Base-by-base conservation (phyloP, 2,329 filamentous ascomycete species). In the Epichloe sp. region DNA sequence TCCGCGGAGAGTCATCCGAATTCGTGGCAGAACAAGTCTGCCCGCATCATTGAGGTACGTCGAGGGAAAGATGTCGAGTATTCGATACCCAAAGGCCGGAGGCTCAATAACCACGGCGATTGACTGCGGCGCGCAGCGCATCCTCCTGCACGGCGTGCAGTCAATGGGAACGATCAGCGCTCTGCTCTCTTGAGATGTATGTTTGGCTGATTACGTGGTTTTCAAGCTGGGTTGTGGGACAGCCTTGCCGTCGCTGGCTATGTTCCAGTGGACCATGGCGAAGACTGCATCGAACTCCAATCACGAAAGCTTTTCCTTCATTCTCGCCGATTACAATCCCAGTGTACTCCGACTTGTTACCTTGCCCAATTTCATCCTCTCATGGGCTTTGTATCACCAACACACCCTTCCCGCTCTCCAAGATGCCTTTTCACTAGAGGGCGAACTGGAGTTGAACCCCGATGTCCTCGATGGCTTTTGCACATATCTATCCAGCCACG, bases 321-420 rank as follows among this genome's bases (percentile, higher is more conserved):
- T 81, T 17, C 68, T 91, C 23, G 82, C 85, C 48, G 87, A 93
- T 68, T 93, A 90, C 69, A 93, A 93, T 62, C 80, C 81, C 38
- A 78, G 82, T 3, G 87, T 93, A 12, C 72, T 93, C 49, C 78
- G 85, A 53, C 78, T 91, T 14, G 86, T 90, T 55, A 91, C 86
- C 1, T 64, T 93, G 36, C 86, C 87, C 50, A 93, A 93, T 66
- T 71, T 91, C 43, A 65, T 93, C 40, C 74, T 93, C 35, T 76
- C 79, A 5, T 93, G 84, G 80, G 73, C 78, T 12, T 65, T 81
- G 26, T 65, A 69, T 53, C 65, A 69, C 53, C 68, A 66, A 43
- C 58, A 63, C n/a, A 59, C 58, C 34, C 43, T 54, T 15, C 61
- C 68, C 1, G 58, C 68, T 17, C 58, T 78, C 35, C 62, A 67